phyloP scores from a whole-genome alignment of 2,329 filamentous ascomycete species.

The Aspergillus arachidicola region DNA sequence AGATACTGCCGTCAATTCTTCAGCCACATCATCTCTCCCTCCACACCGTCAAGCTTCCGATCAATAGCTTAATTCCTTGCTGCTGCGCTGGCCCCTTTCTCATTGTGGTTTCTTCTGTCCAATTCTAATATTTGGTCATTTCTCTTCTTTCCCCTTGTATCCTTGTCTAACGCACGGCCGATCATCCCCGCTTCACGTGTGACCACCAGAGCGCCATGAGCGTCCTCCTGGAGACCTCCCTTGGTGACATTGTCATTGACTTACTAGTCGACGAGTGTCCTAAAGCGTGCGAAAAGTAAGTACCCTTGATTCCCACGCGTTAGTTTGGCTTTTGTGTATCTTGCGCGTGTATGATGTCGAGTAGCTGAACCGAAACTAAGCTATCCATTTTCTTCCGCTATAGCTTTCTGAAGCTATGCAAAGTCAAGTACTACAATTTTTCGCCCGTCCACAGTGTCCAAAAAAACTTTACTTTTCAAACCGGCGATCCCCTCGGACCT shows the following conservation, averaged over 20 bases:
- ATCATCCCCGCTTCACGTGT: conserved; percentile 17
- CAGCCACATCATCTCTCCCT: not conserved
- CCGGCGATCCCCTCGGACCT: conserved; percentile 89
- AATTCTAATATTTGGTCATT: not conserved
- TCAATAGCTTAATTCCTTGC: not conserved
- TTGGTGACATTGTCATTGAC: conserved; percentile 93
- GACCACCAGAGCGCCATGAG: conserved; percentile 64
- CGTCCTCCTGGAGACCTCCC: conserved; percentile 88
- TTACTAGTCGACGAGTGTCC: conserved; percentile 86
- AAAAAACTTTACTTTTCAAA: conserved; percentile 94
- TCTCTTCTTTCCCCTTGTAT: conserved; percentile 6
- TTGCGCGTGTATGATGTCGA: conserved; percentile 31
- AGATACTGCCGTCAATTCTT: conserved; percentile 2
- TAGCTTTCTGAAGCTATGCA: conserved; percentile 98
- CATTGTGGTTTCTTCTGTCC: not conserved
- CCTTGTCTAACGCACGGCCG: conserved; percentile 17
- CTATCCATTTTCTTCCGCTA: conserved; percentile 40
- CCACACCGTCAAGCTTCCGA: not conserved
- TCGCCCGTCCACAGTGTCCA: conserved; percentile 89
- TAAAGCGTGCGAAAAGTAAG: conserved; percentile 92
- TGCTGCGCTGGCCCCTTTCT: not conserved
- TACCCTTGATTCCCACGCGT: conserved; percentile 21
- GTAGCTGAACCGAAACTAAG: conserved; percentile 62
- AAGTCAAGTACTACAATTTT: conserved; percentile 99
- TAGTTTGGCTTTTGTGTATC: conserved; percentile 5